Evolutionary conservation across 2,329 filamentous ascomycete genomes (phyloP), one percentile per base, ranked within the genome.

Genomic region (Cladosporium velox): DNA sequence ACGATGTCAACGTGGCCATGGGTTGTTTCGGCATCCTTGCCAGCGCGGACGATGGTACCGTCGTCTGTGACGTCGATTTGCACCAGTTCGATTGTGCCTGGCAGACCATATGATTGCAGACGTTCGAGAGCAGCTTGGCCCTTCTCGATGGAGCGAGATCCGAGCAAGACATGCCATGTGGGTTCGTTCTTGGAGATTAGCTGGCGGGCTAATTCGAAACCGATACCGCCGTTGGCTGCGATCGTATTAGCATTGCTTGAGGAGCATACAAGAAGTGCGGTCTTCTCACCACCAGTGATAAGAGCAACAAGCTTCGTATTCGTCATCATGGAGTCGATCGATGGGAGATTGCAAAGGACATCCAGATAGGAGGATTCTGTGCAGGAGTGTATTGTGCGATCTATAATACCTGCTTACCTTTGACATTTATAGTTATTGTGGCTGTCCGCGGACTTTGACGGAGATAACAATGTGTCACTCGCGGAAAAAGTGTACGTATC

Each of bases 221-320:
- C 82, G 38, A 85, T 82, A 64, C 83, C 83, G 63, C 77, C 78
- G 69, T 82, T 85, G 44, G 68, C 71, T 68, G 51, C 7, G 51
- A 1, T 10, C 14, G n/a, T 15, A 21, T 65, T 21, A 64, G 57
- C 28, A n/a, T 28, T 15, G 11, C 12, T 5, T 14, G 32, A 18
- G 7, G 26, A 26, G 62, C 18, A 38, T 32, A 35, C n/a, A 14
- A 5, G 4, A 28, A 18, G 5, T 11, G 4, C 10, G 35, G n/a
- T 15, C n/a, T n/a, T 63, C 70, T 14, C 72, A 77, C 77, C 77
- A n/a, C 78, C 78, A 2, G 77, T 79, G 59, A 79, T 69, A 1
- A 79, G 71, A n/a, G 76, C 72, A 21, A 79, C 72, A 5, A 72
- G 72, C 65, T 77, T 73, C 35, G 32, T 54, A 41, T 60, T 15